Evolutionary conservation across 2,329 filamentous ascomycete genomes (phyloP).

Genomic region (Fusarium tricinctum): DNA sequence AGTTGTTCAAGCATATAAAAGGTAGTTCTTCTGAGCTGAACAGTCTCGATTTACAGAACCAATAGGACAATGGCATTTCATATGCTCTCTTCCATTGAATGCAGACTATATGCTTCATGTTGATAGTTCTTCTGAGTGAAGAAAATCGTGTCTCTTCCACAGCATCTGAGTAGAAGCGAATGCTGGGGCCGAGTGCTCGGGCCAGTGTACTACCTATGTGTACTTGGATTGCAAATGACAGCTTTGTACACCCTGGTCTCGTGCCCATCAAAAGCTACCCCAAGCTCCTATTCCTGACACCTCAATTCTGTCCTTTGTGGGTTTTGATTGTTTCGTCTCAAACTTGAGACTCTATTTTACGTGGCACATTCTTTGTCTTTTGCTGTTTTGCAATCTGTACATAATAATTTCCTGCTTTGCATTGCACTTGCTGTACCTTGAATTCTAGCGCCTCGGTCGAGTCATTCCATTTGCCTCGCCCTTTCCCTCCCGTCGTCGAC

Average conservation of each 20-base stretch:
- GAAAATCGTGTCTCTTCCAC: neutral
- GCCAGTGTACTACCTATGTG: constrained; percentile 13
- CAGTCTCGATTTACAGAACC: no score
- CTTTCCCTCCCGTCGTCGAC: neutral
- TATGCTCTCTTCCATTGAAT: no score
- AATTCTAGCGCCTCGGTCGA: constrained; percentile 8
- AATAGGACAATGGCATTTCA: no score
- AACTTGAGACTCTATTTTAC: constrained; percentile 6
- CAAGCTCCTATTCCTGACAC: constrained; percentile 35
- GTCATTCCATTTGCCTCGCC: constrained; percentile 10
- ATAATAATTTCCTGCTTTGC: constrained; percentile 16
- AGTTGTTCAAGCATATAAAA: no score
- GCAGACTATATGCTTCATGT: neutral
- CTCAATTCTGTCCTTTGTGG: constrained; percentile 10
- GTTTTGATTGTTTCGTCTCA: constrained; percentile 6
- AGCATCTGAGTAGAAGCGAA: constrained; percentile 6
- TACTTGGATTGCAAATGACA: constrained; percentile 16
- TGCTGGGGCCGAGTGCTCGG: constrained; percentile 21
- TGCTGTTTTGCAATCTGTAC: constrained; percentile 27
- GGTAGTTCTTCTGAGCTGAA: no score
- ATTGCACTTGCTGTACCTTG: constrained; percentile 4
- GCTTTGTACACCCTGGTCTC: constrained; percentile 32
- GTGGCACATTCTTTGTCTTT: constrained; percentile 16
- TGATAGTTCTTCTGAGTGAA: neutral
- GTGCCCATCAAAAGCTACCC: constrained; percentile 28